Base-by-base conservation (phyloP, 2,329 filamentous ascomycete species). In the Arthrobotrys entomopaga region DNA sequence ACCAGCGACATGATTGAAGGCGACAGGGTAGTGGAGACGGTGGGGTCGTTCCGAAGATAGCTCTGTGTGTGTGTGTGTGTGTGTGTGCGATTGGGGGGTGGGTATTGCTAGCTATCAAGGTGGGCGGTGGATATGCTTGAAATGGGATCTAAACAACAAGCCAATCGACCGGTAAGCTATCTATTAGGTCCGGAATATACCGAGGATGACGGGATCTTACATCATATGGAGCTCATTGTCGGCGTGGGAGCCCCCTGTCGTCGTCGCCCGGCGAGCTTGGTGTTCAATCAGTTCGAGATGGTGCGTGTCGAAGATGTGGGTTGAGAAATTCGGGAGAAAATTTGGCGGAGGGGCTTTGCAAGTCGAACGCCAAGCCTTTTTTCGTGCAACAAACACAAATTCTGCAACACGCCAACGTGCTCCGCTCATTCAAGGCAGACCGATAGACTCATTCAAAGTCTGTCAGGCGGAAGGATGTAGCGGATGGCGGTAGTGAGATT, bases 1-100 rank as follows among this genome's bases (percentile, higher is more conserved):
- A 87, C 84, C 82, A 97, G 86, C 79, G 89, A 91, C 89, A 92
- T 91, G 54, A 79, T 83, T 70, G 40, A 5, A 42, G 29, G 24
- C 26, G 29, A 6, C 10, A n/a, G 7, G 52, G 49, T 26, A 4
- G 29, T 8, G 2, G 46, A 29, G 52, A 10, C 10, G 29, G 29
- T 34, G 29, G 29, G 29, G 29, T 34, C 6, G 6, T 34, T 34
- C 29, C 29, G 29, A 34, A 34, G 65, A 38, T 40, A 40, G 48
- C 29, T 67, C 46, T 2, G n/a, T n/a, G n/a, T n/a, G n/a, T n/a
- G n/a, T 10, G 20, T 10, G 56, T 56, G 43, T 10, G n/a, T 29
- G 40, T 26, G 50, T 4, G 11, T 29, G 16, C 29, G 8, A 46
- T 15, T 15, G 22, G n/a, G 20, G 22, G n/a, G 20, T 26, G 2